These are phyloP conservation scores for Bolboschoenus planiculmis DNA, from an alignment of 176 grass and related monocot genomes.

Conservation along the genomic window DNA sequence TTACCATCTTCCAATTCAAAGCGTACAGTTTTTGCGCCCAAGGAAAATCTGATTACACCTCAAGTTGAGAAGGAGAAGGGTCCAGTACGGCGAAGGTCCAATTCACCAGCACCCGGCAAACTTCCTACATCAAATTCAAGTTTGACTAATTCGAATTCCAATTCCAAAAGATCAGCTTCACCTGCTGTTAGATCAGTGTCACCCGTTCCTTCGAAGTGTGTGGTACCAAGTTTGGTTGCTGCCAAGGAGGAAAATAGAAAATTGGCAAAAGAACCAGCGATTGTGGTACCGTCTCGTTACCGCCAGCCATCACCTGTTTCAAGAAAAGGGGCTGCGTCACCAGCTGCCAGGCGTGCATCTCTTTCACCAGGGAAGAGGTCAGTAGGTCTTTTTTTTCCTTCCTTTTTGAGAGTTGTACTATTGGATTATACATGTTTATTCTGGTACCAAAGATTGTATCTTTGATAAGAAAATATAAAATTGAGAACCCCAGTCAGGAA, in stretches of 20 bases:
- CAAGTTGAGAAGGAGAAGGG: not conserved
- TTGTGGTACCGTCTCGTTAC: conserved; percentile 75
- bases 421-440: not conserved
- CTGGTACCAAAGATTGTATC: not conserved
- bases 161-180: conserved; percentile 9
- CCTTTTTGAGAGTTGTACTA: too few species aligned
- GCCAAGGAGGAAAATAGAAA: conserved; percentile 73
- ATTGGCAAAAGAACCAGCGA: conserved; percentile 49
- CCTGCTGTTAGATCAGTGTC: conserved; percentile 44
- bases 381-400: not conserved
- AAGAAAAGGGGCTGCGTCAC: conserved; percentile 41
- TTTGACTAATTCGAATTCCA: conserved; percentile 16
- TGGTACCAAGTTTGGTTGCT: conserved; percentile 58
- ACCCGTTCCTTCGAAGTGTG: conserved; percentile 73
- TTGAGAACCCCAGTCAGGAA: not conserved
- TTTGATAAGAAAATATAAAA: not conserved
- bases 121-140: conserved; percentile 34
- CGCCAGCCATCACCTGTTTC: conserved; percentile 54
- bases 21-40: conserved; percentile 34
- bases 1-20: conserved; percentile 37
- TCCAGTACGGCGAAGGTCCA: conserved; percentile 40
- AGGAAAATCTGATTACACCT: conserved; percentile 34
- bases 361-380: conserved; percentile 42
- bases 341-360: conserved; percentile 39
- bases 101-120: conserved; percentile 42